Evolutionary conservation across 2,329 filamentous ascomycete species (phyloP), one percentile per base, ranked within the genome.

Genomic region (Curvularia lunata): DNA sequence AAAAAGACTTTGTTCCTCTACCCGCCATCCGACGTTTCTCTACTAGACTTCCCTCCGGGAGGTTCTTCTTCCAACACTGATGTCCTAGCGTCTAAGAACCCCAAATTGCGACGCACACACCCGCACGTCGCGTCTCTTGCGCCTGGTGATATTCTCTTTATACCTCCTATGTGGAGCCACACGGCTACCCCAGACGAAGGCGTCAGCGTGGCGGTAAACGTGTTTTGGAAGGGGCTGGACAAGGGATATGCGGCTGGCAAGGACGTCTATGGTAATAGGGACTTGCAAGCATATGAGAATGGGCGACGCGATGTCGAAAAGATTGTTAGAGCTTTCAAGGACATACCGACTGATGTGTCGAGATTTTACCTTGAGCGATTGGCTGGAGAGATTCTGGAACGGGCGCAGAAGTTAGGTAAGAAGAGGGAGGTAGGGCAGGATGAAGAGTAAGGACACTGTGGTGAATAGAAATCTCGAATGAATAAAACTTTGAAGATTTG

Each of bases 191-290:
- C 83, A 46, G 72, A 76, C 1, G 69, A 76, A 23, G 74, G 73
- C 4, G 74, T 86, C 58, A 92, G 91, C 65, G 82, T 96, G 7
- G 91, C 91, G 0, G 88, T 97, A n/a, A 97, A 97, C 72, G 85
- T 94, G 27, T 97, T 97, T 80, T 97, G 96, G 78, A 86, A 87
- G 42, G 88, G 88, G 60, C 80, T 95, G 9, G 79, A 86, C 3
- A 79, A 74, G 3, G 86, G 85, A 3, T 95, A 95, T 73, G 87
- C 91, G 0, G 75, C 83, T 1, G 92, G 92, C 1, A 85, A 88
- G 63, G 92, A 97, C 73, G 89, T 96, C 0, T 97, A 97, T 71
- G 92, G 91, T 1, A 97, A 96, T 71, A 83, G 91, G 38, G 93
- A 97, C 75, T 75, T 97, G 48, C 88, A 89, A 38, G 90, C 89